Percentiles rank a stretch among this genome's conserved stretches.
These are phyloP conservation scores for Mucuna pruriens DNA, from an alignment of 306 rosid species.

Conservation along the genomic window DNA sequence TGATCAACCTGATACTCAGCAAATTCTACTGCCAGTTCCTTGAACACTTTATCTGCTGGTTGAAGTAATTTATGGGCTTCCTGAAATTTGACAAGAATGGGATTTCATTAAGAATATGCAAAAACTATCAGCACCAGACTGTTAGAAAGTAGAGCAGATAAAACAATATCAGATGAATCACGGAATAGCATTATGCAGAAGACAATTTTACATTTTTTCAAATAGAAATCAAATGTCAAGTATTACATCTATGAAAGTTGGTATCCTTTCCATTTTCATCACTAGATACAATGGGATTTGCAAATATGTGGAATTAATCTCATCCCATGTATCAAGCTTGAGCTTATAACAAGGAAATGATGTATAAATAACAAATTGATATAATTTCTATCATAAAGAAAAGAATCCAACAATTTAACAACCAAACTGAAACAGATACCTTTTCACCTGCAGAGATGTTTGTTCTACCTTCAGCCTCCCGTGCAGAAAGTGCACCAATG, in stretches of 20 bases:
- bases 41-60: conserved; percentile 85
- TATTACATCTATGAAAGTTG: conserved; percentile 6
- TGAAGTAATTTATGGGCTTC: conserved; percentile 98
- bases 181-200: not conserved
- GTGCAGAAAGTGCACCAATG: conserved; percentile 87
- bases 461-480: conserved; percentile 98
- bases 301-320: conserved; percentile 13
- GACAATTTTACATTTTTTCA: not conserved
- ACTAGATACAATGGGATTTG: conserved; percentile 12
- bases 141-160: conserved; percentile 23
- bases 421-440: conserved; percentile 57
- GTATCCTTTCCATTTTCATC: conserved; percentile 5
- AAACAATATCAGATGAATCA: conserved; percentile 23
- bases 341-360: conserved; percentile 36
- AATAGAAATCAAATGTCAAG: conserved; percentile 21
- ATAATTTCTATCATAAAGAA: conserved; percentile 6
- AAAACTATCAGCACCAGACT: conserved; percentile 17
- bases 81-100: conserved; percentile 55
- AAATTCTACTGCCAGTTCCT: conserved; percentile 87
- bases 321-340: conserved; percentile 19
- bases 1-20: conserved; percentile 88
- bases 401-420: conserved; percentile 16
- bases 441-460: conserved; percentile 87
- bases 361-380: conserved; percentile 9
- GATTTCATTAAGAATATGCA: conserved; percentile 31